Evolutionary conservation across 352 stramenopile species (phyloP).

Genomic region (Phytophthora cryptogea): DNA sequence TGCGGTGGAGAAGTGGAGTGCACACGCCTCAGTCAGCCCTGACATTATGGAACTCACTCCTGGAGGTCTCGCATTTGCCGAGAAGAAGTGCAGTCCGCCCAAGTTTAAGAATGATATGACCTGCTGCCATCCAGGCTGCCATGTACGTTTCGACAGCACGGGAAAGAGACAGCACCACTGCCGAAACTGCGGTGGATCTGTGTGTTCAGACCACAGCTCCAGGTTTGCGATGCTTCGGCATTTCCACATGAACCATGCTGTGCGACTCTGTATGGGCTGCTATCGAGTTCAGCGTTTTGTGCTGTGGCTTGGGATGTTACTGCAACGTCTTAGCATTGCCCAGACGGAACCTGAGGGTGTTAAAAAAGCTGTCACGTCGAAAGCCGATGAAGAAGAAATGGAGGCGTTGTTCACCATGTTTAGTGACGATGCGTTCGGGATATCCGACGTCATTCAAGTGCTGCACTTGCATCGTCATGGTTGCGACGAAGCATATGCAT

Average conservation of each 20-base stretch:
- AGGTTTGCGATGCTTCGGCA: slow-evolving; percentile 70
- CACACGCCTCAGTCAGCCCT: slow-evolving; percentile 34
- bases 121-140: slow-evolving; percentile 67
- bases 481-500: slow-evolving; percentile 72
- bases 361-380: slow-evolving; percentile 39
- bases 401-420: slow-evolving; percentile 55
- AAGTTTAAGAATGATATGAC: slow-evolving; percentile 74
- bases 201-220: slow-evolving; percentile 83
- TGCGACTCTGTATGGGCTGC: slow-evolving; percentile 72
- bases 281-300: slow-evolving; percentile 79
- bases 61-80: slow-evolving; percentile 60
- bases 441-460: slow-evolving; percentile 83
- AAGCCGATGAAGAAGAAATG: slow-evolving; percentile 68
- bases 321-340: slow-evolving; percentile 62
- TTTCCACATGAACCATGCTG: slow-evolving; percentile 62
- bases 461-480: slow-evolving; percentile 81
- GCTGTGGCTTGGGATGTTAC: slow-evolving; percentile 66
- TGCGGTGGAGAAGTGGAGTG: slow-evolving; percentile 47
- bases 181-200: slow-evolving; percentile 76
- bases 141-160: slow-evolving; percentile 73
- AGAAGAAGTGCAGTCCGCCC: slow-evolving; percentile 62
- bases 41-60: slow-evolving; percentile 55
- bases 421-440: slow-evolving; percentile 58
- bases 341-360: slow-evolving; percentile 42
- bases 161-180: slow-evolving; percentile 84